Evolutionary conservation across 2,329 filamentous ascomycete species (phyloP).

Genomic region (Monosporascus sp.): DNA sequence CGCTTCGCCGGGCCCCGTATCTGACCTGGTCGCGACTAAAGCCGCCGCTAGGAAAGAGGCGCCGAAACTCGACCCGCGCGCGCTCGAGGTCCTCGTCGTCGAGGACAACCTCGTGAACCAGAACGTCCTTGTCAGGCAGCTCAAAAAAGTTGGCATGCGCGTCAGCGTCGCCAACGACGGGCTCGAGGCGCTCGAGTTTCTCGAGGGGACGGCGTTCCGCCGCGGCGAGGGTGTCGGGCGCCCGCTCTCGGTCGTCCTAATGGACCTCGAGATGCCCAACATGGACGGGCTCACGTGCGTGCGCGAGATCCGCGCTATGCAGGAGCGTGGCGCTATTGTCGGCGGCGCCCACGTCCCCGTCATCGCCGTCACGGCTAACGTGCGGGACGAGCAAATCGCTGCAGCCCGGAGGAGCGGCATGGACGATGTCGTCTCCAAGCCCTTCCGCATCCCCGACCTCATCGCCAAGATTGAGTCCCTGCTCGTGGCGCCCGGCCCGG

Average conservation of each 20-base stretch:
- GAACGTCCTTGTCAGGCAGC: slow-evolving; percentile 46
- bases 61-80: slow-evolving; percentile 15
- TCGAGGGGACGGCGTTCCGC: background rate
- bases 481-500: slow-evolving; percentile 2
- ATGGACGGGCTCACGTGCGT: slow-evolving; percentile 33
- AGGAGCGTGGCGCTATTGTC: slow-evolving; percentile 25
- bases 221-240: slow-evolving; percentile 8
- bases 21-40: slow-evolving; percentile 16
- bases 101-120: slow-evolving; percentile 60
- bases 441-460: slow-evolving; percentile 45
- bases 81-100: slow-evolving; percentile 41
- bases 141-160: slow-evolving; percentile 43
- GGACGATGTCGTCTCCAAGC: slow-evolving; percentile 53
- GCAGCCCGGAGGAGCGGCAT: slow-evolving; percentile 31
- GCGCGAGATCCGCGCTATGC: slow-evolving; percentile 32
- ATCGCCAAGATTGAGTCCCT: slow-evolving; percentile 34
- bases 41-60: background rate
- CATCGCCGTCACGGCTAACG: slow-evolving; percentile 43
- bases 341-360: slow-evolving; percentile 32
- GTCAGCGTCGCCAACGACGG: slow-evolving; percentile 54
- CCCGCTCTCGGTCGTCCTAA: slow-evolving; percentile 19
- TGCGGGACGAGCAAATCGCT: slow-evolving; percentile 34
- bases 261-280: slow-evolving; percentile 24
- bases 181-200: slow-evolving; percentile 41
- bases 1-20: slow-evolving; percentile 10